Evolutionary conservation across 176 grass and related monocot species (phyloP), one percentile per base, ranked within the genome.

Genomic region (Oryza rufipogon): DNA sequence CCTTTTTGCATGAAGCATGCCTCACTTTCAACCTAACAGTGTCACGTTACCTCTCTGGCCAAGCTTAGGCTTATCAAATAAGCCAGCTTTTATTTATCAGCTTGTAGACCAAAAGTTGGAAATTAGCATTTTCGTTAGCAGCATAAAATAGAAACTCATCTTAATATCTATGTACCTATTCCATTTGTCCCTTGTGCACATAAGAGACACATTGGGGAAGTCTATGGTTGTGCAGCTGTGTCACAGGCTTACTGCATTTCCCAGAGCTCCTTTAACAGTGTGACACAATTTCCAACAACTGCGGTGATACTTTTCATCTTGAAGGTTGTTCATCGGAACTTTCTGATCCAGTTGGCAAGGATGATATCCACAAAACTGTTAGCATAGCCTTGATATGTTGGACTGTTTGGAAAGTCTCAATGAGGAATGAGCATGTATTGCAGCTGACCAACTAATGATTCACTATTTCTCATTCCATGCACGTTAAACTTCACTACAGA

Each of bases 61-160:
- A 75, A 75, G 71, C 38, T 64, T 46, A 66, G 12, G 7, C 26
- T 75, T 66, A 66, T 38, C 56, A 65, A n/a, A 74, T 49, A 71
- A 22, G 19, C 6, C 25, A 75, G 58, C 17, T 36, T 8, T 41
- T 42, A 42, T 42, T 22, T 71, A 71, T 36, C 36, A 42, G 4
- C 68, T 71, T 70, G 17, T 42, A 41, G 10, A 20, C 17, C 38
- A 71, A 42, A 71, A 42, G 68, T 71, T 70, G 34, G 8, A 70
- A 70, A 39, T 30, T 71, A 0, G 4, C 3, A 20, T 22, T 45
- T 70, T 71, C n/a, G 68, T 70, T 44, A 41, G 11, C 39, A 45
- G 39, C 69, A 71, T 23, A 71, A 71, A 71, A 44, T 45, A 39
- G 20, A 71, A 22, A 13, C 20, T 1, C 11, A 11, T 42, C 69